phyloP scores from a whole-genome alignment of 2,329 filamentous ascomycete species.

The Xylaria sp. region DNA sequence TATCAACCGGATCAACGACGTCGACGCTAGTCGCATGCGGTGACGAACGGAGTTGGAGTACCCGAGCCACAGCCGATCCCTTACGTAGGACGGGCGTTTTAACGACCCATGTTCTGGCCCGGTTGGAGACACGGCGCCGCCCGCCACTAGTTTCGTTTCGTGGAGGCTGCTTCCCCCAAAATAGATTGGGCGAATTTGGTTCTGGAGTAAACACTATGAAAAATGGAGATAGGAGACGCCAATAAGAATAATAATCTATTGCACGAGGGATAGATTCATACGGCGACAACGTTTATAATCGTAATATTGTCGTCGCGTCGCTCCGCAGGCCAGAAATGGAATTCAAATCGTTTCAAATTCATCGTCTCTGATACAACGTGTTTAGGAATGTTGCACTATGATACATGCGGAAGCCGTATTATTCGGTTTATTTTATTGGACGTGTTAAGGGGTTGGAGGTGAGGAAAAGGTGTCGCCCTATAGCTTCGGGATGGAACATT shows the following conservation, averaged over 20 bases:
- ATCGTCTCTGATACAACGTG: neutral
- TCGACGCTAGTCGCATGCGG: slow-evolving; percentile 72
- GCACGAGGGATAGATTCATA: slow-evolving; percentile 76
- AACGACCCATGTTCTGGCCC: slow-evolving; percentile 77
- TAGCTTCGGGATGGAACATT: neutral
- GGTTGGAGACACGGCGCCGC: slow-evolving; percentile 77
- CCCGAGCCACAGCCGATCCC: slow-evolving; percentile 73
- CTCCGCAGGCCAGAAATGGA: slow-evolving; percentile 71
- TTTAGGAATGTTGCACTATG: neutral
- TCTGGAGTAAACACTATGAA: neutral
- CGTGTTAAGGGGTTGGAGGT: neutral
- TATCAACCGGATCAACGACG: slow-evolving; percentile 72
- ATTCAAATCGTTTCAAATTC: slow-evolving; percentile 41
- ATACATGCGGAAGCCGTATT: neutral
- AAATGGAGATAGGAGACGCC: slow-evolving; percentile 2
- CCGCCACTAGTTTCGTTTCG: slow-evolving; percentile 73
- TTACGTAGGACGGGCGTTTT: slow-evolving; percentile 74
- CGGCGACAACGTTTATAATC: slow-evolving; percentile 61
- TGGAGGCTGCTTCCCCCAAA: slow-evolving; percentile 69
- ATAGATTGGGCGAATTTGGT: slow-evolving; percentile 56
- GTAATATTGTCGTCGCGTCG: slow-evolving; percentile 75
- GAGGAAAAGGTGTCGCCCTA: neutral
- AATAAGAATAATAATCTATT: slow-evolving; percentile 44
- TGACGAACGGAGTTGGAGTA: slow-evolving; percentile 74
- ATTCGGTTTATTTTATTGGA: neutral